A percentile compares a stretch with the other conserved stretches of the same genome.
These are phyloP conservation scores for Microthyrium microscopicum DNA, from an alignment of 2,329 filamentous ascomycete genomes.

Conservation along the genomic window DNA sequence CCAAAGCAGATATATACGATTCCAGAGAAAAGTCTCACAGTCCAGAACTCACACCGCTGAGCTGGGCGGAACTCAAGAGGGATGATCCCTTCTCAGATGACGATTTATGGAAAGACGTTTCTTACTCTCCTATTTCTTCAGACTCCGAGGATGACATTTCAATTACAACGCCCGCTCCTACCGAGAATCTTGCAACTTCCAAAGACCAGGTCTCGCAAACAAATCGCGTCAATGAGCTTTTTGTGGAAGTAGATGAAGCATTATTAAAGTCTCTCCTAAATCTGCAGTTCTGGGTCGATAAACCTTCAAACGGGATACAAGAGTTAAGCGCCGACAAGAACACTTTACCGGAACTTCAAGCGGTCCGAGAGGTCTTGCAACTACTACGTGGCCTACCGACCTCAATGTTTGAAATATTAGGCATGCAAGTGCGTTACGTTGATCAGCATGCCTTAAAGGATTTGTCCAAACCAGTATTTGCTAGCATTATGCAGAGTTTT, in stretches of 20 bases:
- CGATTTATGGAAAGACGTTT: conserved; percentile 53
- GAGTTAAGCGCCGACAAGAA: conserved; percentile 10
- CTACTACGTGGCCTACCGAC: conserved; percentile 72
- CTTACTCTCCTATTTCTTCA: conserved; percentile 49
- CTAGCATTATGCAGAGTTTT: conserved; percentile 22
- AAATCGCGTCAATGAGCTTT: too few species aligned
- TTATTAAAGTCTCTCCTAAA: too few species aligned
- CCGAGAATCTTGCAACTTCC: too few species aligned
- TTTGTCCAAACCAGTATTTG: conserved; percentile 16
- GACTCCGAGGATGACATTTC: conserved; percentile 36
- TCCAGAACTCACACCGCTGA: conserved; percentile 35
- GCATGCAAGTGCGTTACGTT: too few species aligned
- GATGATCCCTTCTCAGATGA: conserved; percentile 59
- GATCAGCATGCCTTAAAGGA: conserved; percentile 24
- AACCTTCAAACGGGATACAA: background rate
- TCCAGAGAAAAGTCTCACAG: conserved; percentile 39
- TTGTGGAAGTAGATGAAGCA: too few species aligned
- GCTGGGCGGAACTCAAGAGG: conserved; percentile 63
- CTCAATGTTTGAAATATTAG: conserved; percentile 45
- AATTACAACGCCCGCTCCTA: too few species aligned
- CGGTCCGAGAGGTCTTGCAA: conserved; percentile 62
- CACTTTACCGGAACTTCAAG: conserved; percentile 50
- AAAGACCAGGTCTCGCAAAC: too few species aligned
- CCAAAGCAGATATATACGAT: conserved; percentile 48
- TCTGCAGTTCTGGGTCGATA: too few species aligned